Percentiles rank a stretch among this genome's conserved stretches.
These are phyloP conservation scores for Boletus speciosus DNA, from an alignment of 768 basidiomycete genomes.

Conservation along the genomic window DNA sequence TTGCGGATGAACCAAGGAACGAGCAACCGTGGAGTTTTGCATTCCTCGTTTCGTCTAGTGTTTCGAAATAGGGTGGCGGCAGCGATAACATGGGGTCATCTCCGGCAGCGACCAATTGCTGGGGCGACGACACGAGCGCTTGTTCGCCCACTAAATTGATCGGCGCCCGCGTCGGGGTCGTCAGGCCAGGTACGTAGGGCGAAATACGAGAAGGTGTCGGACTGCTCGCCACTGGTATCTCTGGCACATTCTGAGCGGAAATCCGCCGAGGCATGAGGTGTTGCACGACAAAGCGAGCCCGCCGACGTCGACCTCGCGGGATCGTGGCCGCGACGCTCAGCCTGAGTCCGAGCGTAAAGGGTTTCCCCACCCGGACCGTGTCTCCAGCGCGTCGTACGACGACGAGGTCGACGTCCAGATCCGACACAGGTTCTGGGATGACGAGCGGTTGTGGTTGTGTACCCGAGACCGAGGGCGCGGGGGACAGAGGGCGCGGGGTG, in stretches of 20 bases:
- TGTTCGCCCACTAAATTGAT: constrained; percentile 4
- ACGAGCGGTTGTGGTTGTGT: constrained; percentile 21
- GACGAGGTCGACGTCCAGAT: constrained; percentile 57
- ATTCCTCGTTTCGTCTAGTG: constrained; percentile 34
- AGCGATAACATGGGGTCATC: constrained; percentile 24
- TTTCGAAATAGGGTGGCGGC: constrained; percentile 48
- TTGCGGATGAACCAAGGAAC: constrained; percentile 50
- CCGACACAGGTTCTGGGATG: constrained; percentile 25
- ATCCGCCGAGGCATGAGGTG: constrained; percentile 50
- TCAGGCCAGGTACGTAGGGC: constrained; percentile 4
- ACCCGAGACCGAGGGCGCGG: constrained; percentile 22
- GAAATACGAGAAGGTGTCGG: constrained; percentile 6
- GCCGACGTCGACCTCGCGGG: constrained; percentile 34
- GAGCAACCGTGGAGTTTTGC: constrained; percentile 33
- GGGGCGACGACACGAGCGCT: constrained; percentile 13
- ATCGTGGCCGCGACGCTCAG: constrained; percentile 49
- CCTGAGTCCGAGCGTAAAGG: constrained; percentile 56
- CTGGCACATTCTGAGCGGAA: constrained; percentile 9
- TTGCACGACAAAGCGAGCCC: constrained; percentile 60
- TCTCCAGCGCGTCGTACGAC: constrained; percentile 48
- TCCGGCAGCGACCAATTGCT: constrained; percentile 1
- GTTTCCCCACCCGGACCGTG: constrained; percentile 46
- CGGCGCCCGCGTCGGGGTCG: constrained; percentile 6
- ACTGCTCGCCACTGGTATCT: background rate
- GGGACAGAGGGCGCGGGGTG: constrained; percentile 30